Conservation (phyloP, 352 stramenopile genomes). For the Thalassiosira exigua region DNA sequence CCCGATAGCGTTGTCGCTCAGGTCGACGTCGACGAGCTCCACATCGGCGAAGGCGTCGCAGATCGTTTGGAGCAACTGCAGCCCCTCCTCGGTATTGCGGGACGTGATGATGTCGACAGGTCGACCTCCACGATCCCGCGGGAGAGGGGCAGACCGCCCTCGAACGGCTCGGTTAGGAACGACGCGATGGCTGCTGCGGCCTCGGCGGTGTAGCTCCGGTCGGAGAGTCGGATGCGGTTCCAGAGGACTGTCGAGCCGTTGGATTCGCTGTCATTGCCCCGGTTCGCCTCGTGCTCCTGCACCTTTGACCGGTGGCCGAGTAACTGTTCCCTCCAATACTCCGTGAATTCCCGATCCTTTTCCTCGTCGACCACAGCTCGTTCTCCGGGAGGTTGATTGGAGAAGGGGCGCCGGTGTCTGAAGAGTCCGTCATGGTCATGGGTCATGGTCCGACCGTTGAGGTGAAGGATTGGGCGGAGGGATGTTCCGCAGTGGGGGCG, state of each 20-base stretch:
- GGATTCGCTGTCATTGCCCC: constrained; percentile 11
- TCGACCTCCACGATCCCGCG: constrained; percentile 70
- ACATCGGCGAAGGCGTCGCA: constrained; percentile 86
- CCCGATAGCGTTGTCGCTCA: constrained; percentile 95
- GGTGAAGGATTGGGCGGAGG: too few species aligned
- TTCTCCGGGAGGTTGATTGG: constrained; percentile 38
- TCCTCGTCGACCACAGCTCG: constrained; percentile 44
- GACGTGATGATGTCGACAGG: constrained; percentile 91
- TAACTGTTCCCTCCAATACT: constrained; percentile 48
- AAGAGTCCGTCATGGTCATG: too few species aligned
- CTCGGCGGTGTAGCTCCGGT: constrained; percentile 55
- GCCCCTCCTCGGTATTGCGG: constrained; percentile 89
- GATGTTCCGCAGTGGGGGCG: too few species aligned
- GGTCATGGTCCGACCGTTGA: too few species aligned
- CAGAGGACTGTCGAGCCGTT: constrained; percentile 29
- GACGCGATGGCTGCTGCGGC: constrained; percentile 44
- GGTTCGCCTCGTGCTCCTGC: too few species aligned
- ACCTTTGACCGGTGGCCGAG: constrained; percentile 34
- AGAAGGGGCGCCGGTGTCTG: too few species aligned
- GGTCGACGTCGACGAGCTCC: constrained; percentile 88
- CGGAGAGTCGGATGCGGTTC: constrained; percentile 50
- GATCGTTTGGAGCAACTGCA: constrained; percentile 88
- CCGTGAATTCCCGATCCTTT: constrained; percentile 37
- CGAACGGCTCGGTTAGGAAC: constrained; percentile 41
- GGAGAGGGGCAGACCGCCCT: constrained; percentile 36